Conservation (phyloP, 345 rosid species). For the Conringia planisiliqua region DNA sequence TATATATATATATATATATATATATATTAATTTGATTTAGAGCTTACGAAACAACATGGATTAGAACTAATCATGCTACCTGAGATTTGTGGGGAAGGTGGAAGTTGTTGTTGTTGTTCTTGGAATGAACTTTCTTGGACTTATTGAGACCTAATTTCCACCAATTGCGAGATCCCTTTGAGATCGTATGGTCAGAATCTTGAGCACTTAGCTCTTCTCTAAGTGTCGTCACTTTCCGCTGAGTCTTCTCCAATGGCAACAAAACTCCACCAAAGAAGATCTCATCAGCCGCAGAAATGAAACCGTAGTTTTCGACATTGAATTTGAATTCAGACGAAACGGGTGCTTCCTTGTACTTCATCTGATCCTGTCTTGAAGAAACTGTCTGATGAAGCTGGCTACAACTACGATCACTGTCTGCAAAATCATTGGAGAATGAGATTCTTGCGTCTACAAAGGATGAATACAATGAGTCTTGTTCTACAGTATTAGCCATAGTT, state of each 20-base stretch:
- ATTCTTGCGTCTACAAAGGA: constrained; percentile 70
- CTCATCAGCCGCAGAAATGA: constrained; percentile 78
- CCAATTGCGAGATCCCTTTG: constrained; percentile 33
- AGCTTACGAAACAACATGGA: neutral
- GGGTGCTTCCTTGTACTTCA: constrained; percentile 73
- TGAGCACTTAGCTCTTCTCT: constrained; percentile 54
- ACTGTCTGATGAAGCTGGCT: constrained; percentile 3
- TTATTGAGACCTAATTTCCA: constrained; percentile 32
- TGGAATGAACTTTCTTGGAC: constrained; percentile 28
- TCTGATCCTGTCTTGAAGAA: constrained; percentile 9
- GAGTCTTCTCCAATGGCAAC: constrained; percentile 55
- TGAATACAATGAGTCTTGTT: constrained; percentile 41
- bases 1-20: too few species aligned
- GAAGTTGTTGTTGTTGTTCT: constrained; percentile 23
- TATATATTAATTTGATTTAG: too few species aligned
- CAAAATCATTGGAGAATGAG: constrained; percentile 87
- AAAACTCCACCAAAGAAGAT: constrained; percentile 63
- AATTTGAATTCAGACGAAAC: constrained; percentile 82
- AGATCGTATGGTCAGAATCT: constrained; percentile 30
- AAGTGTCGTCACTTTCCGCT: constrained; percentile 39
- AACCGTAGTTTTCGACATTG: constrained; percentile 45
- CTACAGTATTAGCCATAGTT: constrained; percentile 37
- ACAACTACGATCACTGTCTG: constrained; percentile 32
- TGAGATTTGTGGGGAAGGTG: constrained; percentile 25
- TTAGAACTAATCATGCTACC: neutral